Base-by-base conservation (phyloP, 1,284 basidiomycete genomes). In the Lentinula novae-zelandiae region DNA sequence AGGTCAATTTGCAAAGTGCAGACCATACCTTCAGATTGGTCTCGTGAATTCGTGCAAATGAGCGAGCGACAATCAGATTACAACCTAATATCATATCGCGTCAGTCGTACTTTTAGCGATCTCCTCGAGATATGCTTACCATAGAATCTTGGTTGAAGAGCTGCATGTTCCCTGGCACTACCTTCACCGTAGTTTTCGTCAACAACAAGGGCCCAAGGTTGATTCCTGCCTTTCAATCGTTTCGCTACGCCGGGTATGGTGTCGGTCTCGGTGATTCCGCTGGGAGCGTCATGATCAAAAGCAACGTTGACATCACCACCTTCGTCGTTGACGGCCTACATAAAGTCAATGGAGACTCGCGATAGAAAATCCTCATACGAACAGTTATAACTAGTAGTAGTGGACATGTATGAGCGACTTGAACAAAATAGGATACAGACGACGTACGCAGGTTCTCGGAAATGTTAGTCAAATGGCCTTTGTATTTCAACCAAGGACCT, bases 401-500 rank as follows among this genome's bases (percentile, higher is more conserved):
- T 49, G 63, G 17, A 15, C n/a, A 50, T 13, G 55, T 52, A 49
- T 62, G 34, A 38, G 15, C 9, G 52, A 39, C 17, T 48, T 13
- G 9, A 39, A 36, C 20, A 31, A 55, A 27, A 55, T 15, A 40
- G 17, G 31, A n/a, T n/a, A 27, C 27, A 12, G 20, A 58, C n/a
- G 20, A 82, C 90, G 71, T 70, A 93, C 92, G 76, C 12, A 97
- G 87, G 76, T 99, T 99, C 75, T 98, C 95, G 1, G 96, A 95
- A 63, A 98, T 95, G 74, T 98, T 98, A 49, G 89, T 91, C 48
- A 99, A 79, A 76, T 99, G 96, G 0, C 96, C 92, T 72, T 95
- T 99, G 81, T 97, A 99, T 80, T 98, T 98, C 66, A 99, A 78
- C 97, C 97, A 99, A 44, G 94, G 92, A 1, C 95, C 95, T 90